A percentile compares a stretch with the other conserved stretches of the same genome.
phyloP scores from a whole-genome alignment of 1,284 basidiomycete species.

The Tilletia indica region DNA sequence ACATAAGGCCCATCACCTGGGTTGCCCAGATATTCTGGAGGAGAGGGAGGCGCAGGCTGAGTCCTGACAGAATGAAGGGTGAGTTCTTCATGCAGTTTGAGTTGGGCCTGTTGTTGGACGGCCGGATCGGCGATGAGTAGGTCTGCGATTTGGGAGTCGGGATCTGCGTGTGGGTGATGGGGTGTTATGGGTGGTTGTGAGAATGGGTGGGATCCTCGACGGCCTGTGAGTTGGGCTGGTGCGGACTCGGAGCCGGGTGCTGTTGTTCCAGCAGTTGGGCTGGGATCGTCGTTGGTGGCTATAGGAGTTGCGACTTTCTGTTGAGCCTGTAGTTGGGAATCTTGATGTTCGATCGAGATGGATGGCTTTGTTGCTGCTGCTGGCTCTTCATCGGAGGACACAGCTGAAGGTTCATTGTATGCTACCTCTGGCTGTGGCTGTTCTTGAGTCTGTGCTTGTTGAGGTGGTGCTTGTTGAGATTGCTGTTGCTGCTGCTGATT shows the following conservation, averaged over 20 bases:
- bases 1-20: conserved; percentile 11
- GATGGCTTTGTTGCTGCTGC: too few relatives aligned
- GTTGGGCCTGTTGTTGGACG: conserved; percentile 6
- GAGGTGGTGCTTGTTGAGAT: neutral
- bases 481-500: neutral
- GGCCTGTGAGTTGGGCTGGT: too few relatives aligned
- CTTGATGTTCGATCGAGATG: too few relatives aligned
- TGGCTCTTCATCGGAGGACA: too few relatives aligned
- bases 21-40: neutral
- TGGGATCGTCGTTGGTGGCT: too few relatives aligned
- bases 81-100: conserved; percentile 15
- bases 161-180: conserved; percentile 8
- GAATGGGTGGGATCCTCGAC: too few relatives aligned
- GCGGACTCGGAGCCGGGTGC: too few relatives aligned
- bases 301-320: too few relatives aligned
- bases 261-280: too few relatives aligned
- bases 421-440: neutral
- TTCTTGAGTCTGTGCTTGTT: neutral
- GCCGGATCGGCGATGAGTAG: conserved; percentile 9
- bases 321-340: too few relatives aligned
- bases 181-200: conserved; percentile 2
- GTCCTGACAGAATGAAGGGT: neutral
- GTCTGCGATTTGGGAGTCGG: neutral
- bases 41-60: neutral
- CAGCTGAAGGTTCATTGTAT: too few relatives aligned